Evolutionary conservation across 139 green algal species (phyloP), one percentile per base, ranked within the genome.

Genomic region (Micractinium sp.): DNA sequence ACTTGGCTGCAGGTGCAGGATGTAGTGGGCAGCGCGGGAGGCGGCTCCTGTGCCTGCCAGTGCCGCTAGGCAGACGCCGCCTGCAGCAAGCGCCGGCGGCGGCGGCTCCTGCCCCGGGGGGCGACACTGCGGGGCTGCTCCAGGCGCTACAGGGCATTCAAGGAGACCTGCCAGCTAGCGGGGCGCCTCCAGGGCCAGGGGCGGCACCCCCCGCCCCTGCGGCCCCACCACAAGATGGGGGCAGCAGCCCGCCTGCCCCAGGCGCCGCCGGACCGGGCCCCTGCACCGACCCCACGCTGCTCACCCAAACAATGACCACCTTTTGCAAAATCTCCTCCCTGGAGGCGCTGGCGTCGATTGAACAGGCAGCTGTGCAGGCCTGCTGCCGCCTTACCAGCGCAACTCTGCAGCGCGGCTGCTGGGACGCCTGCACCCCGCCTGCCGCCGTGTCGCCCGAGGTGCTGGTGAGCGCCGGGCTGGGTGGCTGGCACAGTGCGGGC

Each of bases 331-430:
- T 85, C 2, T 16, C 16, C 7, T 71, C 63, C 0, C 36, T 87
- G 82, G 63, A 87, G 4, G 56, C 75, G 36, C 82, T 87, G 35
- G 82, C 82, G 0, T 25, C 66, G 20, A 35, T 87, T 27, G 2
- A 29, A 7, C 82, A 87, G 63, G 82, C 60, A 1, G 63, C 82
- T 36, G 82, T 87, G 82, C 82, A 87, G 63, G 82, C 82, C 36
- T 87, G 82, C 63, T 87, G 82, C 82, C 82, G 82, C 35, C 66
- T 87, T 0, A 87, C 82, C 36, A 79, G 35, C 3, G 82, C 82
- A 25, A 67, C 82, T 25, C 82, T 87, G 36, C 63, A 87, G 66
- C 63, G 19, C 5, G 69, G 69, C 63, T 87, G 82, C 66, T 87
- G 82, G 82, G 82, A 87, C 16, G 20, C 63, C 19, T 87, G 82